Evolutionary conservation across 352 stramenopile genomes (phyloP).

Genomic region (Phytophthora fragariaefolia): DNA sequence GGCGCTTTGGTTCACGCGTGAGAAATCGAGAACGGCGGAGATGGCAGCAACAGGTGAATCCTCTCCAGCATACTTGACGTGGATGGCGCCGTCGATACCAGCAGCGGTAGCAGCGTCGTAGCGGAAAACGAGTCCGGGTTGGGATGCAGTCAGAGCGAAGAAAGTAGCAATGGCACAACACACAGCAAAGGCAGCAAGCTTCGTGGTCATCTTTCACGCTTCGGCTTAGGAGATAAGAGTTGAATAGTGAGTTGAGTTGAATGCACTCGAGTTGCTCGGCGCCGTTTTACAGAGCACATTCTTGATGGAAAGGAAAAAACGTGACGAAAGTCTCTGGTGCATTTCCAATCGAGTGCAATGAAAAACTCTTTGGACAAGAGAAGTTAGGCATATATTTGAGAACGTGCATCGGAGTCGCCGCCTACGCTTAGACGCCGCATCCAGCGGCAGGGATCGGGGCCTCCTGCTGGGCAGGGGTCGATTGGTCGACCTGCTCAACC

Average conservation of each 20-base stretch:
- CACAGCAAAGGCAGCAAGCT: constrained; percentile 1
- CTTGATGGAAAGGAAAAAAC: too few species aligned
- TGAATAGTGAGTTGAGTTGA: constrained; percentile 4
- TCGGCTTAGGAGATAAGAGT: background rate
- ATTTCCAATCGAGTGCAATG: constrained; percentile 17
- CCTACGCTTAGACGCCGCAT: constrained; percentile 12
- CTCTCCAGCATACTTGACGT: constrained; percentile 28
- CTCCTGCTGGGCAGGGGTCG: constrained; percentile 19
- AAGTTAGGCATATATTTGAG: constrained; percentile 5
- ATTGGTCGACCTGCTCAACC: constrained; percentile 20
- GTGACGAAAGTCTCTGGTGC: background rate
- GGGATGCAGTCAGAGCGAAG: background rate
- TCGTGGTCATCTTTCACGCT: constrained; percentile 9
- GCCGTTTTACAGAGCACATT: too few species aligned
- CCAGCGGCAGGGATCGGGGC: constrained; percentile 11
- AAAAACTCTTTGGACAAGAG: constrained; percentile 17
- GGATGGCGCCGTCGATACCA: constrained; percentile 32
- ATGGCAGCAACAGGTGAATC: constrained; percentile 32
- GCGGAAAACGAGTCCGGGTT: constrained; percentile 24
- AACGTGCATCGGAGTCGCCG: background rate
- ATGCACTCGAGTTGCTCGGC: background rate
- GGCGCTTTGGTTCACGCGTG: constrained; percentile 23
- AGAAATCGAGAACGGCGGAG: constrained; percentile 48
- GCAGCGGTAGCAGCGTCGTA: constrained; percentile 33
- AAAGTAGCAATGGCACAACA: background rate